phyloP scores from a whole-genome alignment of 768 basidiomycete species.

The Phylloporus arenicola region DNA sequence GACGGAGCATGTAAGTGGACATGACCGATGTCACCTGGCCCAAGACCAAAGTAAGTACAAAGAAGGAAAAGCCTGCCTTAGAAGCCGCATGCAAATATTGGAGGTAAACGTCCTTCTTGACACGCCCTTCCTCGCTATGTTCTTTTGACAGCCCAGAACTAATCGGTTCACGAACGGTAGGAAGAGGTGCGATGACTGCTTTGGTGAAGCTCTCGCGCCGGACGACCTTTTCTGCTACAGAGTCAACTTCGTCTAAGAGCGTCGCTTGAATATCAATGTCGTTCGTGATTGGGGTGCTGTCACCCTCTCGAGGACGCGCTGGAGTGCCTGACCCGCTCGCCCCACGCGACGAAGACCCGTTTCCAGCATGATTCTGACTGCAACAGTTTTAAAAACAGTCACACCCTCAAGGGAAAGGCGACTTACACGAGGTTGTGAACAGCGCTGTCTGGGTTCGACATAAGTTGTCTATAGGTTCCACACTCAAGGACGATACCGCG shows the following conservation, averaged over 20 bases:
- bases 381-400: neutral
- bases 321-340: conserved; percentile 50
- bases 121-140: conserved; percentile 74
- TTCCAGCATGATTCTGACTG: conserved; percentile 48
- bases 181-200: conserved; percentile 43
- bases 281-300: conserved; percentile 16
- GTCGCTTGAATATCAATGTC: conserved; percentile 13
- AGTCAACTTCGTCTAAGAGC: too few species aligned
- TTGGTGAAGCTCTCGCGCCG: conserved; percentile 55
- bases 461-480: too few species aligned
- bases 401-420: neutral
- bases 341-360: conserved; percentile 33
- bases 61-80: conserved; percentile 61
- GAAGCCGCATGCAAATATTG: conserved; percentile 80
- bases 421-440: conserved; percentile 72
- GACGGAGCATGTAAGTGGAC: conserved; percentile 62
- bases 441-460: conserved; percentile 35
- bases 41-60: conserved; percentile 48
- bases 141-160: conserved; percentile 56
- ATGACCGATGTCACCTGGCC: conserved; percentile 58
- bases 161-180: conserved; percentile 34
- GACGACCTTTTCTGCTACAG: conserved; percentile 48
- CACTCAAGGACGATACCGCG: too few species aligned
- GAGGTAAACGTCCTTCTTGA: conserved; percentile 70
- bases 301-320: conserved; percentile 26